These are phyloP conservation scores for Oryza australiensis DNA, from an alignment of 176 grass and related monocot species.

Conservation along the genomic window DNA sequence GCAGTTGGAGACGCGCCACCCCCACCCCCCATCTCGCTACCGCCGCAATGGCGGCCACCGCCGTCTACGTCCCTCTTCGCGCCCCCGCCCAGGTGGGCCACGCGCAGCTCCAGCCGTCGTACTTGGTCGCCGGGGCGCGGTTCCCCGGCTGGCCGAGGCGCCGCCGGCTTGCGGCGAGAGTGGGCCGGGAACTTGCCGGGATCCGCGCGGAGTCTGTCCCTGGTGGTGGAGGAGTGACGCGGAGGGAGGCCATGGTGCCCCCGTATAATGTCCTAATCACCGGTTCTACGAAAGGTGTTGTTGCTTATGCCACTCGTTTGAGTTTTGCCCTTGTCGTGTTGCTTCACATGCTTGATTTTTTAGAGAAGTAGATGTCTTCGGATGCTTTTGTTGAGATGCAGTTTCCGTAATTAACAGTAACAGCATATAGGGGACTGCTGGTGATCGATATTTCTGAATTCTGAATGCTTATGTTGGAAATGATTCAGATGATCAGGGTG, in stretches of 20 bases:
- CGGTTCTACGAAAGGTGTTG: constrained; percentile 82
- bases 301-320: neutral
- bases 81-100: neutral
- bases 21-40: neutral
- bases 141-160: neutral
- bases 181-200: neutral
- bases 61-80: constrained; percentile 5
- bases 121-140: neutral
- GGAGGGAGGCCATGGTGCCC: constrained; percentile 61
- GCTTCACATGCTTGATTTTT: neutral
- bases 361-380: neutral
- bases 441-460: neutral
- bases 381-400: neutral
- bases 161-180: constrained; percentile 12
- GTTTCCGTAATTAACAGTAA: neutral
- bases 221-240: constrained; percentile 12
- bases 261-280: constrained; percentile 95
- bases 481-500: neutral
- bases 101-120: neutral
- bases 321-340: neutral
- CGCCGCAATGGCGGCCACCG: constrained; percentile 30
- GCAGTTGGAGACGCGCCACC: neutral
- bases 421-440: neutral
- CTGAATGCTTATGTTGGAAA: neutral
- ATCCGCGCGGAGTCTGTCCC: constrained; percentile 31